Evolutionary conservation across 129 eudicot species (phyloP), one percentile per base, ranked within the genome.

Genomic region (carrot (Daucus carota)): DNA sequence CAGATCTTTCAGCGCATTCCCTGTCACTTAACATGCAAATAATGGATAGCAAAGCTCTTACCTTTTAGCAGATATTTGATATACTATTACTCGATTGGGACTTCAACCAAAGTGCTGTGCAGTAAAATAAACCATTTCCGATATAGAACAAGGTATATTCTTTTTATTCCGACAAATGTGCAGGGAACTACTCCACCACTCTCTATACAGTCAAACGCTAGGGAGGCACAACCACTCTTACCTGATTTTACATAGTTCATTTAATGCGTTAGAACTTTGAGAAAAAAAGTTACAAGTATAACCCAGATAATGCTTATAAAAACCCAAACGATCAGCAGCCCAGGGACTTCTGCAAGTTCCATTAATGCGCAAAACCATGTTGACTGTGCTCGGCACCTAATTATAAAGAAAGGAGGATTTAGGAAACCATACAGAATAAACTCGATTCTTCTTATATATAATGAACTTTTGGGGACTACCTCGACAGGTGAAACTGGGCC

Each of bases 291-390:
- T 18, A 11, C 74, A n/a, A 57, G 62, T 18, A 44, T 46, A 73
- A 73, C 33, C 45, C 43, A 82, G 36, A 9, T 29, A 81, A 57
- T 43, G 77, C 97, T 91, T 84, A 94, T 97, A 87, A 74, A 94
- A 89, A 70, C 98, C 98, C 81, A 94, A 84, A 57, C 97, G 90
- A 54, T 89, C n/a, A n/a, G n/a, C 97, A 80, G 96, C 93, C 98
- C 98, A 94, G 32, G 88, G 89, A 86, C 92, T 92, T 89, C 96
- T 89, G 77, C 91, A 94, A 16, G 96, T 94, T 77, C 98, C 98
- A 83, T 94, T 94, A 31, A 86, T 79, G 86, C 91, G 92, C 86
- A 94, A 74, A 75, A 79, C 76, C 79, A 94, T 82, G 83, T 83
- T 86, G 67, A 88, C 75, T 42, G 82, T 78, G 48, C 57, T 33